Conservation (phyloP, 441 rosid species). For the Dalechampia spathulata region DNA sequence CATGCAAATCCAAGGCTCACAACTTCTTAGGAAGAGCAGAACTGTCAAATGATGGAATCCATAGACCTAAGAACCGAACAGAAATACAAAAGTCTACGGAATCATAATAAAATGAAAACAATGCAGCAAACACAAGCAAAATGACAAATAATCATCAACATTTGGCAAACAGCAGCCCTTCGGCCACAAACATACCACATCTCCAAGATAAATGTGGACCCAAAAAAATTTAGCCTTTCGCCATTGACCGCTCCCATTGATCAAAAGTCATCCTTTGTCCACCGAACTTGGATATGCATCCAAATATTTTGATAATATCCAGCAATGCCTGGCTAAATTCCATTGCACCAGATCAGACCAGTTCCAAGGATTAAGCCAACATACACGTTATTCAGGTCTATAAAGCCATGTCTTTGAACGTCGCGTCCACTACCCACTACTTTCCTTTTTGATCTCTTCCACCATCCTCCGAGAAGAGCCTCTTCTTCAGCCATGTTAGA, state of each 20-base stretch:
- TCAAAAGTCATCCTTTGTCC: not conserved
- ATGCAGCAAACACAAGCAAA: not conserved
- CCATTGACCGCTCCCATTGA: not conserved
- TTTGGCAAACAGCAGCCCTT: not conserved
- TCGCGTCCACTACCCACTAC: not conserved
- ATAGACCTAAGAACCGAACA: not conserved
- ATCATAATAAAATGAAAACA: not conserved
- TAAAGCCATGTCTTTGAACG: not conserved
- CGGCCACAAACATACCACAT: slow-evolving; percentile 18
- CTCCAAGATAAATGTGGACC: slow-evolving; percentile 24
- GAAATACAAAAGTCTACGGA: not conserved
- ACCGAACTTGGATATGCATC: slow-evolving; percentile 5
- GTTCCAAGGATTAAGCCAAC: not conserved
- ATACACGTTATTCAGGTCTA: slow-evolving; percentile 1
- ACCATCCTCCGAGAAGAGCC: not conserved
- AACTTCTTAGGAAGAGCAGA: too few species aligned
- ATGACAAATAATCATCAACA: slow-evolving; percentile 3
- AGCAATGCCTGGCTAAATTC: slow-evolving; percentile 1
- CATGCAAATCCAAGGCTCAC: too few species aligned
- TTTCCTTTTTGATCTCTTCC: not conserved
- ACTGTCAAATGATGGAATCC: not conserved
- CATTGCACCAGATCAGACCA: slow-evolving; percentile 1
- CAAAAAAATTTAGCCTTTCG: not conserved
- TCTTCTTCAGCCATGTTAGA: slow-evolving; percentile 40
- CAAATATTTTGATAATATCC: not conserved